phyloP scores from a whole-genome alignment of 441 rosid genomes.

The Monsonia emarginata region DNA sequence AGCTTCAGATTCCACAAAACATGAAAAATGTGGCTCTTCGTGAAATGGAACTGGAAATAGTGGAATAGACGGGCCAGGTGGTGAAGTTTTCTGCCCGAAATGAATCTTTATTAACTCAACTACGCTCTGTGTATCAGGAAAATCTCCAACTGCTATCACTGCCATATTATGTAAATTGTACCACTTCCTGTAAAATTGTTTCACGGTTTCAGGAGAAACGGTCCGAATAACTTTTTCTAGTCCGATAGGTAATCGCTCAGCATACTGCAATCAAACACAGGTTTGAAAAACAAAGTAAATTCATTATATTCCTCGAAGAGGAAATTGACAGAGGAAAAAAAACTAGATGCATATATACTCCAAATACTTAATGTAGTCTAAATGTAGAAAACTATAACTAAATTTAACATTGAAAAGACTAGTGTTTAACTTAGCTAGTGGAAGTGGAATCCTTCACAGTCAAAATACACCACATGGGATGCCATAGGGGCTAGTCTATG shows the following conservation, averaged over 20 bases:
- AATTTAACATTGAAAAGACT: neutral
- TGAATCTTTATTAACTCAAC: slow-evolving; percentile 74
- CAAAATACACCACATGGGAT: slow-evolving; percentile 1
- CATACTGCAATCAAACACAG: slow-evolving; percentile 46
- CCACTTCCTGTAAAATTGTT: slow-evolving; percentile 73
- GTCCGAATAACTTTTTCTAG: slow-evolving; percentile 77
- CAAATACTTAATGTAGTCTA: neutral
- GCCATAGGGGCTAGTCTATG: neutral
- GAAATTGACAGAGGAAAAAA: neutral
- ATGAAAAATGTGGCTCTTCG: slow-evolving; percentile 61
- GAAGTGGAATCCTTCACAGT: neutral
- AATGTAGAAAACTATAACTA: neutral
- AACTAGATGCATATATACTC: slow-evolving; percentile 10
- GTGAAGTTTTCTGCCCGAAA: slow-evolving; percentile 48
- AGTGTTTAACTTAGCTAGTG: too few relatives aligned
- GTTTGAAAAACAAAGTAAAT: slow-evolving; percentile 15
- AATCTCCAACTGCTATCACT: slow-evolving; percentile 89
- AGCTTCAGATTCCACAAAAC: slow-evolving; percentile 85
- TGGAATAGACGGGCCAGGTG: slow-evolving; percentile 39
- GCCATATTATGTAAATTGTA: slow-evolving; percentile 80
- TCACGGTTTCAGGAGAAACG: slow-evolving; percentile 65
- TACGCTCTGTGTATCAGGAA: slow-evolving; percentile 70
- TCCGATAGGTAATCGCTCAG: slow-evolving; percentile 87
- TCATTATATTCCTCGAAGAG: neutral
- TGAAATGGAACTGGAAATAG: slow-evolving; percentile 67